Base-by-base conservation (phyloP, 2,329 filamentous ascomycete genomes). In the Pezicula neosporulosa region DNA sequence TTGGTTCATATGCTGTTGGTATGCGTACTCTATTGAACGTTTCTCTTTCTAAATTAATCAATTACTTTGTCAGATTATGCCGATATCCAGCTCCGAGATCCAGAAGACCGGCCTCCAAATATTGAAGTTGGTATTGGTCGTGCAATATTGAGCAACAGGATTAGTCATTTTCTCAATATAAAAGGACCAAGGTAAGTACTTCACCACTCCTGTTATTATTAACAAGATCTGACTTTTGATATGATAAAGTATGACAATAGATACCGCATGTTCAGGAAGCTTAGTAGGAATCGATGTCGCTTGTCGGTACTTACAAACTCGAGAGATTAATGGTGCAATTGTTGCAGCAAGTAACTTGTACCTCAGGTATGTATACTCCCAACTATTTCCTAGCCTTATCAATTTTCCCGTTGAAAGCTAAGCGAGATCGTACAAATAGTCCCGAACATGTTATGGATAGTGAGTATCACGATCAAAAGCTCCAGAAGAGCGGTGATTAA, bases 21-120 rank as follows among this genome's bases (percentile, higher is more conserved):
- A 51, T 70, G 75, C 39, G 70, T 75, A 46, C 89, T 91, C 83
- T 90, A 85, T 24, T 86, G 86, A 7, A 82, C 85, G 3, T 77
- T 74, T 0, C 77, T 77, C 0, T 76, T 76, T 35, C n/a, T 21
- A 21, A 21, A 21, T 5, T 5, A 21, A 3, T 21, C 3, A 21
- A 21, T 5, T 21, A 5, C 21, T 3, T 21, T 21, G 28, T 15
- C 24, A 50, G 53, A 56, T 44, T 57, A 56, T 53, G 35, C 7
- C 3, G 52, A 52, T 46, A 55, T 60, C 33, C 53, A 49, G 10
- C 30, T 9, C 28, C 39, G 56, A 44, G 53, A 59, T 43, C 56
- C 56, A 15, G 54, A 58, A 37, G 53, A 57, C 41, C 18, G 50
- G 9, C 37, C 50, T 6, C 47, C 46, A n/a, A 24, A 13, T 8